These are phyloP conservation scores for Pseudocercospora fijiensis DNA, from an alignment of 2,329 filamentous ascomycete genomes.

Conservation along the genomic window DNA sequence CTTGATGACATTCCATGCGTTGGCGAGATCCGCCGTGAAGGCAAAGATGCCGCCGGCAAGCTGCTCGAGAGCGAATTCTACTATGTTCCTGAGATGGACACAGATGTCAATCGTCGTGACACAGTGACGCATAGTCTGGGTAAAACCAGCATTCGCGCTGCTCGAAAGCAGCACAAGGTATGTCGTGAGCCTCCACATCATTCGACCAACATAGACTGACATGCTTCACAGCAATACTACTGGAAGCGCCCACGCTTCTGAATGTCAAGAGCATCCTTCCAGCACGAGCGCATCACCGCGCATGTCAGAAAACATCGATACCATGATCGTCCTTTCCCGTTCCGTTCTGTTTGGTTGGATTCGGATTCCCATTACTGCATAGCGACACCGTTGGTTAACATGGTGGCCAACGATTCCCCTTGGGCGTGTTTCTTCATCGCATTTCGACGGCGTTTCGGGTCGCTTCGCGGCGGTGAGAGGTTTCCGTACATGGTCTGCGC, in stretches of 20 bases:
- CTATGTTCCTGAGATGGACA: constrained; percentile 85
- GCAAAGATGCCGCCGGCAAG: constrained; percentile 95
- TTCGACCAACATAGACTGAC: constrained; percentile 8
- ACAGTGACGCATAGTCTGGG: constrained; percentile 82
- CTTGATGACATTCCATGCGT: constrained; percentile 75
- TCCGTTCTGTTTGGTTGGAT: constrained; percentile 25
- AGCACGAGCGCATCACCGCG: constrained; percentile 12
- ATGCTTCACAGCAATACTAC: constrained; percentile 63
- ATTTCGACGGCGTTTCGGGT: constrained; percentile 14
- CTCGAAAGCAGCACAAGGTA: constrained; percentile 97
- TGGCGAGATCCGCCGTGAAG: constrained; percentile 82
- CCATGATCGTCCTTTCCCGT: constrained; percentile 10
- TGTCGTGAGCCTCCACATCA: constrained; percentile 31
- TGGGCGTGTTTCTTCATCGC: constrained; percentile 10
- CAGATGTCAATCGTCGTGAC: constrained; percentile 72
- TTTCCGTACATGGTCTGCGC: constrained; percentile 1
- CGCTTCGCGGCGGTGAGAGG: constrained; percentile 6
- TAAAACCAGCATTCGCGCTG: constrained; percentile 84
- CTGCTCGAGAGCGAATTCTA: constrained; percentile 94
- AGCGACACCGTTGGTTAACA: constrained; percentile 26
- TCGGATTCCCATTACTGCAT: constrained; percentile 27
- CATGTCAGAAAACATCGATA: constrained; percentile 9
- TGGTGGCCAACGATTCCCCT: constrained; percentile 16
- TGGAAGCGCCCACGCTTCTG: constrained; percentile 60
- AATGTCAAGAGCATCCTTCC: constrained; percentile 12